Evolutionary conservation across 805 yeast species (phyloP), one percentile per base, ranked within the genome.

Genomic region (Saccharomycopsis fermentans): DNA sequence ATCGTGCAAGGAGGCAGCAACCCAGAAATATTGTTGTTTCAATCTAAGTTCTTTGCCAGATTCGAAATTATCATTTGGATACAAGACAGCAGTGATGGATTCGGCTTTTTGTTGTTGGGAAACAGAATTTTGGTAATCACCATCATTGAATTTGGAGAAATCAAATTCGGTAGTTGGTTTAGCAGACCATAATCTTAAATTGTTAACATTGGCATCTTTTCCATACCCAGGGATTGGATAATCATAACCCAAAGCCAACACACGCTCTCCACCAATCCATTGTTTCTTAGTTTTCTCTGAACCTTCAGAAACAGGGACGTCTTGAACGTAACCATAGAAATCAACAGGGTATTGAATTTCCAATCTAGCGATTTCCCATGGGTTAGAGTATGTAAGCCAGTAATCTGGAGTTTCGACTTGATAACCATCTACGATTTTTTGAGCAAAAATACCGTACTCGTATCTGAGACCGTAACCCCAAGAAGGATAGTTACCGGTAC

Each of bases 1-100:
- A 71, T 90, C 97, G 67, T 87, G 90, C 65, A 91, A 78, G 16
- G 96, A 88, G 36, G 97, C 97, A 55, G 96, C 84, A 56, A 91
- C 96, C 97, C 97, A 90, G 74, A 90, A 91, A 73, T 90, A 91
- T 73, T 90, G 97, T 75, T 90, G 97, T 73, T 91, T 91, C 71
- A 90, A 81, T 70, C 97, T 82, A 68, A 90, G 78, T 70, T 89
- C 96, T 73, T 91, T 90, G 66, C 97, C 97, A 64, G 82, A 80
- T 68, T 87, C 86, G 70, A 90, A 91, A 72, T 90, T 91, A 71
- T 90, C 97, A 73, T 90, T 90, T 63, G 97, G 97, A 72, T 90
- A 90, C 68, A 90, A 76, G 17, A 90, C 96, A 5, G 97, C 89
- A 39, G 97, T 89, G 66, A 90, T 89, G 26, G 95, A 84, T 71